These are phyloP conservation scores for Tothia fuscella DNA, from an alignment of 2,329 filamentous ascomycete genomes.

Conservation along the genomic window DNA sequence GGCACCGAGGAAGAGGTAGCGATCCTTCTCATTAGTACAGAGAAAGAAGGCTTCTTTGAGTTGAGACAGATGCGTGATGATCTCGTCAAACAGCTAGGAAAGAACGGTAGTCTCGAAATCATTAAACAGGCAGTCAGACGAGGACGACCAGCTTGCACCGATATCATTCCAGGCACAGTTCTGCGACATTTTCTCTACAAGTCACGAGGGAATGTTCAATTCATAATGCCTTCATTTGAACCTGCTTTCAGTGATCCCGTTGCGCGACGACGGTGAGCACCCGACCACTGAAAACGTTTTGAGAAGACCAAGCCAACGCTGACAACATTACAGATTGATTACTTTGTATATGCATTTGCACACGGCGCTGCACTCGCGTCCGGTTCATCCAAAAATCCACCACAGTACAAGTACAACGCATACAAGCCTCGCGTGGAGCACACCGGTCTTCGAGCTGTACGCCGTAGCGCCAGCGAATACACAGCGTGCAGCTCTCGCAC, in stretches of 20 bases:
- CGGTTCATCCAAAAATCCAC: conserved; percentile 74
- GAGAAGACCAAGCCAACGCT: neutral
- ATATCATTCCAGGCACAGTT: conserved; percentile 68
- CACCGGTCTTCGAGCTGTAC: conserved; percentile 85
- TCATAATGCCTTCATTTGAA: conserved; percentile 74
- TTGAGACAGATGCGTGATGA: conserved; percentile 60
- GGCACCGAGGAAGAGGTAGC: conserved; percentile 61
- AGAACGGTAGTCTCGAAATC: conserved; percentile 60
- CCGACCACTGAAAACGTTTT: neutral
- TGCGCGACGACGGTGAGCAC: conserved; percentile 46
- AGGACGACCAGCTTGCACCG: conserved; percentile 59
- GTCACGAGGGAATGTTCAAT: conserved; percentile 87
- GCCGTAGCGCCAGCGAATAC: conserved; percentile 72
- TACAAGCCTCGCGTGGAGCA: conserved; percentile 80
- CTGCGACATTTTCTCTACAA: conserved; percentile 94
- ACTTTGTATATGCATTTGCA: conserved; percentile 79
- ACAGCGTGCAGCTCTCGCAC: conserved; percentile 54
- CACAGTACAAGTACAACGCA: conserved; percentile 65
- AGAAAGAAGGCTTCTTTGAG: conserved; percentile 88
- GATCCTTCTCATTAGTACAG: conserved; percentile 80
- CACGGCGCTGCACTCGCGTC: conserved; percentile 69
- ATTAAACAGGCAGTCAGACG: conserved; percentile 60
- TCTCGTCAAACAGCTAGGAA: conserved; percentile 57
- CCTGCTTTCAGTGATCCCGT: conserved; percentile 53
- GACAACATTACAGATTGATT: conserved; percentile 41